Percentiles rank a stretch among this genome's conserved stretches.
Conservation (phyloP, 2,329 filamentous ascomycete species). For the Fusarium praegraminearum region DNA sequence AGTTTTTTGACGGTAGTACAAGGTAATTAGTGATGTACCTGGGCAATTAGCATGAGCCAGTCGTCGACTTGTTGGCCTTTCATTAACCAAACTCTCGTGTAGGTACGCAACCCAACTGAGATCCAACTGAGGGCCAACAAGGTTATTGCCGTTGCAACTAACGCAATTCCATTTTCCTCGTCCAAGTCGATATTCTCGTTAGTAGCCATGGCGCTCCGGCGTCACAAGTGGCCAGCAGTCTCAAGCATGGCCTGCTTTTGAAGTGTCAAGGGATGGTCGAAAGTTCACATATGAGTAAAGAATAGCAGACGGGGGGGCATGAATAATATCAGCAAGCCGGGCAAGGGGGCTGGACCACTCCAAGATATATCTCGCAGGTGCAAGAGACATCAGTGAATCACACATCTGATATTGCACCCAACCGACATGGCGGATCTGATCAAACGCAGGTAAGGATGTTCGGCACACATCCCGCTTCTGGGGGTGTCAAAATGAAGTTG, state of each 20-base stretch:
- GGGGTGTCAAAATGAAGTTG: constrained; percentile 27
- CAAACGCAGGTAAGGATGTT: constrained; percentile 23
- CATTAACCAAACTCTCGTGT: constrained; percentile 59
- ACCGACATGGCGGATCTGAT: constrained; percentile 23
- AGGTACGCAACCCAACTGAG: constrained; percentile 58
- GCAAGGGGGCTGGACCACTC: constrained; percentile 17
- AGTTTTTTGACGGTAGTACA: not conserved
- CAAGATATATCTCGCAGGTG: constrained; percentile 40
- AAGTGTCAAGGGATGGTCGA: constrained; percentile 3
- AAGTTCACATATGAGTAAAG: constrained; percentile 5
- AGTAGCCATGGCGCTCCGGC: constrained; percentile 49
- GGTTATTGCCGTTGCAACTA: constrained; percentile 53
- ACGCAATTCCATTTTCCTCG: constrained; percentile 55
- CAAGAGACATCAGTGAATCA: constrained; percentile 26
- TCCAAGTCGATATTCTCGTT: constrained; percentile 50
- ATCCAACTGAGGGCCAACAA: constrained; percentile 58
- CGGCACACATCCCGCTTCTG: constrained; percentile 15
- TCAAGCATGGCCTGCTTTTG: constrained; percentile 39
- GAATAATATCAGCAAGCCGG: constrained; percentile 3
- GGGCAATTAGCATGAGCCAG: constrained; percentile 65
- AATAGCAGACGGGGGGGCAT: constrained; percentile 2
- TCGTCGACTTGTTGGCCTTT: constrained; percentile 63
- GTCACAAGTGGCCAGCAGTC: constrained; percentile 33
- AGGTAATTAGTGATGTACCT: constrained; percentile 53
- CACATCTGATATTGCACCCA: constrained; percentile 10